Evolutionary conservation across 805 yeast species (phyloP).

Genomic region (Saccharomyces eubayanus): DNA sequence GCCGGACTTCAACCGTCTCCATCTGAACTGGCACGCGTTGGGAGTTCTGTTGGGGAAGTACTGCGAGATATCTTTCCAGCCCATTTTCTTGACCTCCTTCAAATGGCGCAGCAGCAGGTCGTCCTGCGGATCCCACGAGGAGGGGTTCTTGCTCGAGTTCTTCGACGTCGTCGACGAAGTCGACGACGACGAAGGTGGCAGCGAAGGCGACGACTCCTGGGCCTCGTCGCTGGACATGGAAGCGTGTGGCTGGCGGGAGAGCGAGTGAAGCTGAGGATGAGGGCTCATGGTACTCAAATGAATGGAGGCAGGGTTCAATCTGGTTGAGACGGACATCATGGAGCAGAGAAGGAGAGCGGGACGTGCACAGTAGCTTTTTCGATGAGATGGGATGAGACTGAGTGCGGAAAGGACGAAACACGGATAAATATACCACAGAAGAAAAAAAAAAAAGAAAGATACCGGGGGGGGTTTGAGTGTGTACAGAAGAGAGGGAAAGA

Average conservation of each 20-base stretch:
- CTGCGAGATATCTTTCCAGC: slow-evolving; percentile 82
- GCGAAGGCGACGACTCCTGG: not conserved
- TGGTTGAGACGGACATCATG: slow-evolving; percentile 18
- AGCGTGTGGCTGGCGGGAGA: slow-evolving; percentile 8
- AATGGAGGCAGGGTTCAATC: slow-evolving; percentile 9
- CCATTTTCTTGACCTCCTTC: slow-evolving; percentile 74
- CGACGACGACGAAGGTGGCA: not conserved
- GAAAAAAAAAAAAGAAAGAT: not conserved
- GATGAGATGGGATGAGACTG: not conserved
- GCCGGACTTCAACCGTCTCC: slow-evolving; percentile 61
- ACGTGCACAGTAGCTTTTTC: not conserved
- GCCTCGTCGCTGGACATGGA: not conserved
- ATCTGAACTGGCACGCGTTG: slow-evolving; percentile 82
- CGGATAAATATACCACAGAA: not conserved
- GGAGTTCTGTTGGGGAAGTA: slow-evolving; percentile 77
- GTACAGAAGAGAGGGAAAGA: not conserved
- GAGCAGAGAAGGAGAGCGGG: not conserved
- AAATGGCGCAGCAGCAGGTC: slow-evolving; percentile 63
- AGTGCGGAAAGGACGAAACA: not conserved
- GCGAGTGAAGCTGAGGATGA: slow-evolving; percentile 20
- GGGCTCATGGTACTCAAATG: slow-evolving; percentile 13
- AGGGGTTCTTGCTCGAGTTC: slow-evolving; percentile 32
- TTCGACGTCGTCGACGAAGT: not conserved
- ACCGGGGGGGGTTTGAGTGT: not conserved
- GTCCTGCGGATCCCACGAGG: slow-evolving; percentile 75